These are phyloP conservation scores for Aspergillus texensis DNA, from an alignment of 2,329 filamentous ascomycete species.

Conservation along the genomic window DNA sequence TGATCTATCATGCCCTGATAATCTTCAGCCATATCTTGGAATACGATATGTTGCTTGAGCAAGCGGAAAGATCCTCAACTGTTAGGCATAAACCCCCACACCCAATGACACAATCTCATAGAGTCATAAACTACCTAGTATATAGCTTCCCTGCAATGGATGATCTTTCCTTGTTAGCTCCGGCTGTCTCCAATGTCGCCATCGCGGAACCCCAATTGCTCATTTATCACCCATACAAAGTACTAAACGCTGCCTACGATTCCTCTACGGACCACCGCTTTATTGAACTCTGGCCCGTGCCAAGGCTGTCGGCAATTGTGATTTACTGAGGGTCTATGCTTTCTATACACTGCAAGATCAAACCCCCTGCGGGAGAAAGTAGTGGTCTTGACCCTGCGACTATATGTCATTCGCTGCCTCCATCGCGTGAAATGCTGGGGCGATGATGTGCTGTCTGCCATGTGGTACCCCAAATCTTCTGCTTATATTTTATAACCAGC, in stretches of 20 bases:
- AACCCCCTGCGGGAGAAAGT: background rate
- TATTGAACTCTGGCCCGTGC: background rate
- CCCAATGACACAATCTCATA: background rate
- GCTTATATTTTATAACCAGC: background rate
- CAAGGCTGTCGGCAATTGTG: background rate
- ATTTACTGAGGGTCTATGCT: background rate
- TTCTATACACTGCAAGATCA: constrained; percentile 14
- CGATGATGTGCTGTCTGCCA: constrained; percentile 22
- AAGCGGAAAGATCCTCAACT: background rate
- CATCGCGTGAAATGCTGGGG: constrained; percentile 18
- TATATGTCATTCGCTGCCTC: constrained; percentile 10
- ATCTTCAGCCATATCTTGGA: background rate
- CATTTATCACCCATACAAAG: constrained; percentile 16
- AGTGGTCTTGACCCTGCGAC: background rate
- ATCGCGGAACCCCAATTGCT: constrained; percentile 25
- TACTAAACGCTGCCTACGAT: background rate
- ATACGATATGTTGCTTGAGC: background rate
- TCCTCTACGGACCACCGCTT: background rate
- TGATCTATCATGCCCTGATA: background rate
- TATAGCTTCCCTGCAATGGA: background rate
- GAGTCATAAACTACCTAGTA: background rate
- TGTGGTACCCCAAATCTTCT: constrained; percentile 3
- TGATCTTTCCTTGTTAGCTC: constrained; percentile 1
- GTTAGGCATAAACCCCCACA: background rate
- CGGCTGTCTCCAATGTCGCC: constrained; percentile 16